Conservation (phyloP, 805 yeast species). For the Pichia deserticola region DNA sequence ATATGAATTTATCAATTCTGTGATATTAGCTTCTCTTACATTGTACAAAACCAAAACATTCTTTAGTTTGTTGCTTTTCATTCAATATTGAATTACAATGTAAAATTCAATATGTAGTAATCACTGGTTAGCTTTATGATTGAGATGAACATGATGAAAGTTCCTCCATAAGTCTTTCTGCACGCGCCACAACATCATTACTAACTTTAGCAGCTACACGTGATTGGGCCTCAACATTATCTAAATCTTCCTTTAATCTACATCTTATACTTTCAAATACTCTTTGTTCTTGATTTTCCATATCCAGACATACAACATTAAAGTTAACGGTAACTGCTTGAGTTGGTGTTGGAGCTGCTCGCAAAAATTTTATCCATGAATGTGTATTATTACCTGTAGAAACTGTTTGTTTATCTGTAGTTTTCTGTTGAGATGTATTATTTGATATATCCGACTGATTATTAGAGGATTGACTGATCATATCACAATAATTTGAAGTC, state of each 20-base stretch:
- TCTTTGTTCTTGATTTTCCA: neutral
- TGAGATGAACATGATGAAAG: neutral
- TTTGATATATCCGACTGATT: too few species aligned
- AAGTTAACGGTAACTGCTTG: neutral
- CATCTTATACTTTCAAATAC: neutral
- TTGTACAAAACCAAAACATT: too few species aligned
- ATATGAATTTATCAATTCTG: too few species aligned
- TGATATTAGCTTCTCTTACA: too few species aligned
- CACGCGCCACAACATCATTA: neutral
- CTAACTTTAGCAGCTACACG: neutral
- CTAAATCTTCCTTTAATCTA: neutral
- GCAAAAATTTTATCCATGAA: neutral
- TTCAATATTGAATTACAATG: too few species aligned
- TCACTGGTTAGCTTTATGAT: too few species aligned
- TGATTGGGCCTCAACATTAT: neutral
- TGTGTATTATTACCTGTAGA: neutral
- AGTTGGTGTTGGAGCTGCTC: neutral
- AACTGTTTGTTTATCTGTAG: too few species aligned
- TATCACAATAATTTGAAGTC: too few species aligned
- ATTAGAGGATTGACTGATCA: too few species aligned
- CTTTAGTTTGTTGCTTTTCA: too few species aligned
- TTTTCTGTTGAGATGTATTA: too few species aligned
- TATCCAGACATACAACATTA: neutral
- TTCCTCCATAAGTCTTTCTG: neutral
- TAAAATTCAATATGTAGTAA: too few species aligned